A percentile compares a stretch with the other conserved stretches of the same genome.
Evolutionary conservation across 257 asterid genomes (phyloP).

Genomic region (Capsicum chinense): DNA sequence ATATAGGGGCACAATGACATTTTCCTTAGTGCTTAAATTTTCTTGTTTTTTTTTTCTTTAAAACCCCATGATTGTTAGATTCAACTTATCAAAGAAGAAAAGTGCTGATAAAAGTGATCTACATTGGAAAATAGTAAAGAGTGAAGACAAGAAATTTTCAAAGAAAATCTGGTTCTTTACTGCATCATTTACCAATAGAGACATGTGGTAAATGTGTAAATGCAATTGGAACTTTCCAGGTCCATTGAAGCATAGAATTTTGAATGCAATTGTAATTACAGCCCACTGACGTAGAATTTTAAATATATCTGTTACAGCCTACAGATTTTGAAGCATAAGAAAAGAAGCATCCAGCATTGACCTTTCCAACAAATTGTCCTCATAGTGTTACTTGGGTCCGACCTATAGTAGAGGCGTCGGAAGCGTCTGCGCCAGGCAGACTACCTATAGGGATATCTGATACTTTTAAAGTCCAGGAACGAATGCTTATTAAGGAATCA

Average conservation of each 20-base stretch:
- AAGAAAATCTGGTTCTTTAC: not conserved
- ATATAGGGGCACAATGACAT: not conserved
- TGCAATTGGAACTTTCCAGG: not conserved
- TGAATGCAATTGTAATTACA: not conserved
- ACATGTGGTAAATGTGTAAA: not conserved
- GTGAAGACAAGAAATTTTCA: not conserved
- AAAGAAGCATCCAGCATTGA: constrained; percentile 10
- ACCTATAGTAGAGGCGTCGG: not conserved
- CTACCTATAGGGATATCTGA: not conserved
- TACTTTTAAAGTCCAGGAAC: not conserved
- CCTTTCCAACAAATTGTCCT: not conserved
- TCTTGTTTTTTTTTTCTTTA: not conserved
- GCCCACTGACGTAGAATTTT: not conserved
- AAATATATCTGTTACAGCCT: not conserved
- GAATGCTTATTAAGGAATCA: not conserved
- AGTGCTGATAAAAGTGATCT: not conserved
- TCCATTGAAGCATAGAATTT: not conserved
- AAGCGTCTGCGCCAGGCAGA: not conserved
- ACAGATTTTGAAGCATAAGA: constrained; percentile 1
- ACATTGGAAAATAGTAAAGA: not conserved
- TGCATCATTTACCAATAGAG: not conserved
- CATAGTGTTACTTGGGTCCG: not conserved
- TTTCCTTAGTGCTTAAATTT: not conserved
- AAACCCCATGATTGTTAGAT: not conserved
- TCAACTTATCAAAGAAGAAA: not conserved